Evolutionary conservation across 345 rosid species (phyloP), one percentile per base, ranked within the genome.

Genomic region (Moringa oleifera): DNA sequence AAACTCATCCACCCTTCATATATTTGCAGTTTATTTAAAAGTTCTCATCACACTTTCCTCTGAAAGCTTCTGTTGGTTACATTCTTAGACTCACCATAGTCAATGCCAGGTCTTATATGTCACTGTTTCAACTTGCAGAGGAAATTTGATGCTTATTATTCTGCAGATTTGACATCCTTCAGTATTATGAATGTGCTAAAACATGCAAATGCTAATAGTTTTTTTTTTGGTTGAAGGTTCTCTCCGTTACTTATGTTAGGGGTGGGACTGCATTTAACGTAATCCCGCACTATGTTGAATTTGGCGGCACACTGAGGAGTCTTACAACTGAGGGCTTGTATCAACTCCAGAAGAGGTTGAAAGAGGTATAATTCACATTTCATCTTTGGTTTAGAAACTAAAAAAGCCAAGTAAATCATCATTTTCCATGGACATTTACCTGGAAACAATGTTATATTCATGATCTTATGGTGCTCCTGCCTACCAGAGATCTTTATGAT

Each of bases 231-330:
- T 52, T 75, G 70, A 75, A 91, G 96, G 96, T 93, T 50, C 56
- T 89, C 9, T 85, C 97, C 47, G 77, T 93, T 69, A 83, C 94
- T 51, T 81, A 64, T 68, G 79, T 93, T 51, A 83, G 74, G 79
- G 82, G 82, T 33, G 85, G 85, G 33, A 71, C 72, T 47, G 80
- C 85, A 55, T 68, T 76, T 51, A 83, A 80, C 57, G 75, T 63
- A 46, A 80, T 84, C 73, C 93, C 91, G 1, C 57, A 77, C 4
- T 72, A 74, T 67, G 88, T 87, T 55, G 85, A 85, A 67, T 93
- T 93, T 57, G 90, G 96, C 12, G 98, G 98, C 67, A 83, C 97
- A 50, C 56, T 89, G 74, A 83, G 98, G 77, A 84, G 97, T 80
- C 96, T 93, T 58, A 80, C 95, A 4, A 84, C 94, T 0, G 74